Evolutionary conservation across 2,329 filamentous ascomycete species (phyloP).

Genomic region (Scortechinia acanthostroma): DNA sequence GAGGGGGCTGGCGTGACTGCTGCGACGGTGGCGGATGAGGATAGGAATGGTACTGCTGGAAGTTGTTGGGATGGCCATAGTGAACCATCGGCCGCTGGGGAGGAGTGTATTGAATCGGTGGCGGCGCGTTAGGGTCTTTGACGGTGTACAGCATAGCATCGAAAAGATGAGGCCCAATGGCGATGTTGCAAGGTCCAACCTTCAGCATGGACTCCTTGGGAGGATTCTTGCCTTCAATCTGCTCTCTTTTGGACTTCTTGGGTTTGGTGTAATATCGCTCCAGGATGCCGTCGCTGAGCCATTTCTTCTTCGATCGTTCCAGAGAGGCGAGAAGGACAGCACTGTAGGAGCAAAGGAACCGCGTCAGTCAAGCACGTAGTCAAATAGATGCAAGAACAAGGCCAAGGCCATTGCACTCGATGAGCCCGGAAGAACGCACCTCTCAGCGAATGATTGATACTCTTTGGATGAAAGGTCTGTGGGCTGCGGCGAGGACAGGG

Average conservation of each 20-base stretch:
- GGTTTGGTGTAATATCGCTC: constrained; percentile 50
- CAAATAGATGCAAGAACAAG: constrained; percentile 4
- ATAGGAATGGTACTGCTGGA: constrained; percentile 29
- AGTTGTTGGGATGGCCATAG: constrained; percentile 26
- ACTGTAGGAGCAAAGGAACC: constrained; percentile 18
- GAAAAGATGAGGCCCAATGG: constrained; percentile 57
- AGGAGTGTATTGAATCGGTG: constrained; percentile 23
- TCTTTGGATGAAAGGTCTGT: constrained; percentile 35
- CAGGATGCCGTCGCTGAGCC: constrained; percentile 43
- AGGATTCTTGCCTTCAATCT: constrained; percentile 32
- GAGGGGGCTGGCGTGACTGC: constrained; percentile 8
- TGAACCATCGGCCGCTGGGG: constrained; percentile 29
- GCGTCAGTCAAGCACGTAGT: constrained; percentile 6
- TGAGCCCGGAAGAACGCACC: constrained; percentile 25
- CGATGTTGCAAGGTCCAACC: constrained; percentile 47
- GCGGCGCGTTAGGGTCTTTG: constrained; percentile 32
- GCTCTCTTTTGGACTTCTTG: constrained; percentile 41
- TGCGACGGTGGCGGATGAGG: constrained; percentile 14
- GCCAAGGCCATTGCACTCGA: background rate
- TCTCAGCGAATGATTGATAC: constrained; percentile 52
- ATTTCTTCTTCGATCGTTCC: constrained; percentile 48
- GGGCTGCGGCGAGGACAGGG: constrained; percentile 36
- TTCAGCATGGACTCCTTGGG: constrained; percentile 41
- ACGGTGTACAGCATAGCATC: constrained; percentile 47
- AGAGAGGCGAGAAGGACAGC: constrained; percentile 48